Percentiles rank a stretch among this genome's conserved stretches.
Conservation (phyloP, 495 filamentous ascomycete genomes). For the Penicillium antarcticum region DNA sequence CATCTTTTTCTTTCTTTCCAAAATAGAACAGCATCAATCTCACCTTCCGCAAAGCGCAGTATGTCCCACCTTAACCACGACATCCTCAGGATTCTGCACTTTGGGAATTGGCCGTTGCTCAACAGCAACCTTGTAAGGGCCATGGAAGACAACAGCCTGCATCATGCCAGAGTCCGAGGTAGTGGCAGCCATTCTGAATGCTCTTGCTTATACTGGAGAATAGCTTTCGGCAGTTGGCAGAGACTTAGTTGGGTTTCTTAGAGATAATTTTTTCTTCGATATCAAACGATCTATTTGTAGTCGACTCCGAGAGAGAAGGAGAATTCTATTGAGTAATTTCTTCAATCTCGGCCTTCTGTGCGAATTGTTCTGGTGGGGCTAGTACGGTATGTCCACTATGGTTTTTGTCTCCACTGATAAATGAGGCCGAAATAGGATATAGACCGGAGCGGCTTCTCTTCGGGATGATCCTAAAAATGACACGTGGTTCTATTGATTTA, state of each 20-base stretch:
- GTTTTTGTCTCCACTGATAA: not conserved
- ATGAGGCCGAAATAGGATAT: not conserved
- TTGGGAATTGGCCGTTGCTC: conserved; percentile 49
- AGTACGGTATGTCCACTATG: not conserved
- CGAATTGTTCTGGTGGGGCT: conserved; percentile 10
- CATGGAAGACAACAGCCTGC: conserved; percentile 50
- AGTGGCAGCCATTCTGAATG: conserved; percentile 2
- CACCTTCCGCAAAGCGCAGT: conserved; percentile 91
- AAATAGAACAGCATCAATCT: conserved; percentile 34
- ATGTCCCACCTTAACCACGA: conserved; percentile 80
- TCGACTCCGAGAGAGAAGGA: not conserved
- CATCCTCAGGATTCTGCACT: conserved; percentile 69
- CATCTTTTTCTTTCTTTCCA: not conserved
- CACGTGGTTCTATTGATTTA: too few species aligned
- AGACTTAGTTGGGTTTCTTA: not conserved
- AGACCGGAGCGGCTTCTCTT: not conserved
- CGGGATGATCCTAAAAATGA: too few species aligned
- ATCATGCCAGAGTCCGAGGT: conserved; percentile 31
- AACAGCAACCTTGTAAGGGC: conserved; percentile 43
- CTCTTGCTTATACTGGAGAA: not conserved
- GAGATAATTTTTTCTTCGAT: not conserved
- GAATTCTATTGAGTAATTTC: conserved; percentile 1
- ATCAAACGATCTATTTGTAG: not conserved
- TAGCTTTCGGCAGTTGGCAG: not conserved
- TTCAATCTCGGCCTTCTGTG: conserved; percentile 8